Evolutionary conservation across 495 filamentous ascomycete genomes (phyloP).

Genomic region (Hypoxylon subgilvum): DNA sequence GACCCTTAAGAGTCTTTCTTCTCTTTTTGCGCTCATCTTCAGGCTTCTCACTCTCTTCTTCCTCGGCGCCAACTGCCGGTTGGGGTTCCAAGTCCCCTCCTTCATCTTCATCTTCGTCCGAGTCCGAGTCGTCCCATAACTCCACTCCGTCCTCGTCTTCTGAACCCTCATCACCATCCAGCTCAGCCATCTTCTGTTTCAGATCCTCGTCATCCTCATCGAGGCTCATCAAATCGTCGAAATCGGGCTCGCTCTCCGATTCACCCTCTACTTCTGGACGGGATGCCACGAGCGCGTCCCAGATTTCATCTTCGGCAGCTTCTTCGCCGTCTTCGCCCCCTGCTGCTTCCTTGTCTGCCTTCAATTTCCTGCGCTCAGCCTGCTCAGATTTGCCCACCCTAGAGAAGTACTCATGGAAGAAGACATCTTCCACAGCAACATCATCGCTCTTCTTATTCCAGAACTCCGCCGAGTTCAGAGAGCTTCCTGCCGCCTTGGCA

Average conservation of each 20-base stretch:
- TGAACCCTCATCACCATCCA: slow-evolving; percentile 54
- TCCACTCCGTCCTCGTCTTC: slow-evolving; percentile 52
- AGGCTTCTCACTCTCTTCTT: slow-evolving; percentile 41
- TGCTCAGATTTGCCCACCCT: slow-evolving; percentile 70
- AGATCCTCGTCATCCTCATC: slow-evolving; percentile 56
- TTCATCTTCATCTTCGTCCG: slow-evolving; percentile 51
- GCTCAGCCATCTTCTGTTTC: slow-evolving; percentile 59
- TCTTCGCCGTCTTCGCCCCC: slow-evolving; percentile 58
- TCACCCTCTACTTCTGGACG: slow-evolving; percentile 76
- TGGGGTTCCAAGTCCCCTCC: slow-evolving; percentile 40
- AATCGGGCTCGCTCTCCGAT: slow-evolving; percentile 61
- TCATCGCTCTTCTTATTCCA: slow-evolving; percentile 89
- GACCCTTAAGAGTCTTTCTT: slow-evolving; percentile 80
- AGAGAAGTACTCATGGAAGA: slow-evolving; percentile 97
- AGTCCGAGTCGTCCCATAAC: slow-evolving; percentile 47
- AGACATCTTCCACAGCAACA: slow-evolving; percentile 87
- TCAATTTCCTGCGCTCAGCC: slow-evolving; percentile 60
- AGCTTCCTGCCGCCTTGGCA: slow-evolving; percentile 55
- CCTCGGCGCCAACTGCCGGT: slow-evolving; percentile 25
- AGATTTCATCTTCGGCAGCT: slow-evolving; percentile 77
- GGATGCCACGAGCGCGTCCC: slow-evolving; percentile 87
- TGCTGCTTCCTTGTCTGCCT: slow-evolving; percentile 56
- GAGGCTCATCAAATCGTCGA: slow-evolving; percentile 50
- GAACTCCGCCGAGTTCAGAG: slow-evolving; percentile 85
- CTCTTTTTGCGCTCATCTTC: slow-evolving; percentile 62